Conservation (phyloP, 1,139 yeast genomes). For the Diutina mesorugosa region DNA sequence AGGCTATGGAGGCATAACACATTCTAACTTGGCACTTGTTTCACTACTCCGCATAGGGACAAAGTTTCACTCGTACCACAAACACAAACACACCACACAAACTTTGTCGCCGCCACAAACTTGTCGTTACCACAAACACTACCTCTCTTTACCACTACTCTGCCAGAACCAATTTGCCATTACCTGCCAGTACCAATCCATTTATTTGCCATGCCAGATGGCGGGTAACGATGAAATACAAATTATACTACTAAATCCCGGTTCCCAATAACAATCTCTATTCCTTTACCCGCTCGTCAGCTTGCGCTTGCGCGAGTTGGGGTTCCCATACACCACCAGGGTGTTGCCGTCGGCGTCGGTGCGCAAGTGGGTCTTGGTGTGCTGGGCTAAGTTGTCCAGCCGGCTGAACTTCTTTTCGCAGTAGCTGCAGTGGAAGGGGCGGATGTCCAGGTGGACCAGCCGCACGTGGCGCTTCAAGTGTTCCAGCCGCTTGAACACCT, state of each 20-base stretch:
- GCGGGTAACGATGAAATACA: not conserved
- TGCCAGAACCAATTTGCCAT: too few species aligned
- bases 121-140: too few species aligned
- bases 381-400: conserved; percentile 37
- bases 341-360: conserved; percentile 23
- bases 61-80: too few species aligned
- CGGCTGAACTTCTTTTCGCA: conserved; percentile 37
- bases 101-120: too few species aligned
- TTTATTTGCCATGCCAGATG: not conserved
- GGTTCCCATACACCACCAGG: conserved; percentile 25
- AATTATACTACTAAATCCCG: not conserved
- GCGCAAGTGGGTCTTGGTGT: conserved; percentile 31
- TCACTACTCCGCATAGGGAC: too few species aligned
- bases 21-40: too few species aligned
- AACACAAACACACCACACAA: too few species aligned
- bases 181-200: not conserved
- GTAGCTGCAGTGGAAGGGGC: conserved; percentile 36
- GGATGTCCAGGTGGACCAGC: conserved; percentile 34
- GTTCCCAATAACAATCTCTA: not conserved
- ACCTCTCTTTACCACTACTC: too few species aligned
- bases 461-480: conserved; percentile 36
- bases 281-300: not conserved
- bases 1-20: too few species aligned
- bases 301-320: conserved; percentile 9
- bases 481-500: conserved; percentile 35